Evolutionary conservation across 306 rosid species (phyloP).

Genomic region (Glycyrrhiza uralensis): DNA sequence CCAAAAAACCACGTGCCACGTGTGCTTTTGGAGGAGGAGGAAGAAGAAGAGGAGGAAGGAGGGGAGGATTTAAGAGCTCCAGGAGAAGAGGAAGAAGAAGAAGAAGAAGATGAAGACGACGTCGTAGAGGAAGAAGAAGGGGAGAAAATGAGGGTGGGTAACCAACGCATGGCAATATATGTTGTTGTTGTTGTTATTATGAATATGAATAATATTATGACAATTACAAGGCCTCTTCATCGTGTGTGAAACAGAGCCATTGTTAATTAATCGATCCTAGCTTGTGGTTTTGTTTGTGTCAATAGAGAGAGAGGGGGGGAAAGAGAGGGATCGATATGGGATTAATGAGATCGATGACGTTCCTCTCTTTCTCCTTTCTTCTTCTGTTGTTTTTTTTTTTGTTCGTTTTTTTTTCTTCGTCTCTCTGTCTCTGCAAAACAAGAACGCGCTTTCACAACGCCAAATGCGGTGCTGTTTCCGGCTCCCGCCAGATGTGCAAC

Average conservation of each 20-base stretch:
- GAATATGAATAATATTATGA: background rate
- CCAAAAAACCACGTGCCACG: conserved; percentile 53
- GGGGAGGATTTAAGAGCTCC: conserved; percentile 10
- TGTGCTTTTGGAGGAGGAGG: conserved; percentile 8
- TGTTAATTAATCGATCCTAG: no score
- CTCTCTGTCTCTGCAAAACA: background rate
- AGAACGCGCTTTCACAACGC: conserved; percentile 21
- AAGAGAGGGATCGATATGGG: background rate
- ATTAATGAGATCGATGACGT: background rate
- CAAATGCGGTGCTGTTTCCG: conserved; percentile 12
- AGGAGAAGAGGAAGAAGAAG: background rate
- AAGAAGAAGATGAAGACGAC: background rate
- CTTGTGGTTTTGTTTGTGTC: no score
- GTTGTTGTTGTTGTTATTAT: background rate
- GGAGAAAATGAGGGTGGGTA: conserved; percentile 50
- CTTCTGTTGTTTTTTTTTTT: background rate
- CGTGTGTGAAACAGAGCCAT: background rate
- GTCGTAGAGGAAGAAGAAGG: conserved; percentile 22
- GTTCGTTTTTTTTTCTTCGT: background rate
- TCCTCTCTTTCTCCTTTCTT: background rate
- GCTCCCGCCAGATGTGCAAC: conserved; percentile 24
- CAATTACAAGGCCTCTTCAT: background rate
- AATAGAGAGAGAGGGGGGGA: background rate
- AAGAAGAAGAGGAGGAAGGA: conserved; percentile 29
- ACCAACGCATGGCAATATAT: conserved; percentile 67